Evolutionary conservation across 75 land plant genomes (phyloP).

Genomic region (Sequoiadendron giganteum): DNA sequence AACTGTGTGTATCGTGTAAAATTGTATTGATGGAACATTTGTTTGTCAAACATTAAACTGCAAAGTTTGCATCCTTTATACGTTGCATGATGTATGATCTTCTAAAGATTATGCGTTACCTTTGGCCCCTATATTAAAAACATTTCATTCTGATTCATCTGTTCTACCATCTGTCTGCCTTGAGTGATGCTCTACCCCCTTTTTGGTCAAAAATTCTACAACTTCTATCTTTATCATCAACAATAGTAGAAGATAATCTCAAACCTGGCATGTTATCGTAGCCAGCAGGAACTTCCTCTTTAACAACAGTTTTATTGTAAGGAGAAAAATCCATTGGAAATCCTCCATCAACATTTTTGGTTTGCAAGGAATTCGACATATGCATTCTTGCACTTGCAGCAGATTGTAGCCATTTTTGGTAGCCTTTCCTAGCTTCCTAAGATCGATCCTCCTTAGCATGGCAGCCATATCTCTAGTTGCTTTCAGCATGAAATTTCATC

Average conservation of each 20-base stretch:
- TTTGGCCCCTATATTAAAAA: not conserved
- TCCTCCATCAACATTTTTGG: conserved; percentile 34
- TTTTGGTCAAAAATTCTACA: not conserved
- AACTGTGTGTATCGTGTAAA: too few species aligned
- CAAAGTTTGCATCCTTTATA: too few species aligned
- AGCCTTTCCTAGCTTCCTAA: too few species aligned
- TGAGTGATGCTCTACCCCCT: not conserved
- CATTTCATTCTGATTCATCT: not conserved
- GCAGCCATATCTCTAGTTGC: too few species aligned
- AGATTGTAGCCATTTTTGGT: too few species aligned
- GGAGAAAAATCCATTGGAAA: conserved; percentile 92
- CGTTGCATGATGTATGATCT: too few species aligned
- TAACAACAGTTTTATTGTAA: conserved; percentile 32
- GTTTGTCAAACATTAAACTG: too few species aligned
- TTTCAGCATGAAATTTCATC: too few species aligned
- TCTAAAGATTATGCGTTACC: conserved; percentile 1
- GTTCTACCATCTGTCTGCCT: not conserved
- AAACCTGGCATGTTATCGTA: conserved; percentile 10
- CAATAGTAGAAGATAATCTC: conserved; percentile 33
- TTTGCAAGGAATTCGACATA: conserved; percentile 19
- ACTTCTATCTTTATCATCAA: conserved; percentile 17
- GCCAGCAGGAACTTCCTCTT: not conserved
- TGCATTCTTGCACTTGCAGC: conserved; percentile 22
- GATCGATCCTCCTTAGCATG: too few species aligned
- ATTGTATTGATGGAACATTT: too few species aligned